Conservation (phyloP, 768 basidiomycete species). For the Suillus subluteus region DNA sequence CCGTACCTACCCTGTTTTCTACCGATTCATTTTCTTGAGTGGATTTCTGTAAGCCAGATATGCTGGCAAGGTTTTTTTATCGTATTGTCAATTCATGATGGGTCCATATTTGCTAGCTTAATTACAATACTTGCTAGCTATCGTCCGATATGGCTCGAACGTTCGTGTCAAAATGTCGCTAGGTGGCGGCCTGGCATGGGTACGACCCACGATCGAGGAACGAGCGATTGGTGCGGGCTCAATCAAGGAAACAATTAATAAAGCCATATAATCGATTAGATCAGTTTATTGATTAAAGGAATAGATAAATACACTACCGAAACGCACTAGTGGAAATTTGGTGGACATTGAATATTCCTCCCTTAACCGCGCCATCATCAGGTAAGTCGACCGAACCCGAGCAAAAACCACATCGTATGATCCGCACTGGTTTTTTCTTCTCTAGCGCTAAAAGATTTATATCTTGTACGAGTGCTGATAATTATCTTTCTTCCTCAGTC, state of each 20-base stretch:
- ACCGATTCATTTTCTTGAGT: neutral
- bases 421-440: slow-evolving; percentile 13
- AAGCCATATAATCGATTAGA: neutral
- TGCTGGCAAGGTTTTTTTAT: slow-evolving; percentile 22
- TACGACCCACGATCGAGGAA: neutral
- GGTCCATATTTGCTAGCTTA: slow-evolving; percentile 18
- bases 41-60: slow-evolving; percentile 21
- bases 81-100: slow-evolving; percentile 28
- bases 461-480: slow-evolving; percentile 19
- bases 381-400: slow-evolving; percentile 24
- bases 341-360: neutral
- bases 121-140: slow-evolving; percentile 11
- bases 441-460: slow-evolving; percentile 21
- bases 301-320: slow-evolving; percentile 10
- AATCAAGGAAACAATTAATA: neutral
- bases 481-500: slow-evolving; percentile 10
- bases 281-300: neutral
- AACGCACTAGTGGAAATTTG: neutral
- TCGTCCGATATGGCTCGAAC: slow-evolving; percentile 19
- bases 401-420: slow-evolving; percentile 13
- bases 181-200: neutral
- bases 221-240: slow-evolving; percentile 17
- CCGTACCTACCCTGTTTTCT: slow-evolving; percentile 15
- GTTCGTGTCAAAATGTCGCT: slow-evolving; percentile 25
- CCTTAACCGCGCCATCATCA: slow-evolving; percentile 15